These are phyloP conservation scores for Dichomitus squalens DNA, from an alignment of 1,284 basidiomycete genomes.

Conservation along the genomic window DNA sequence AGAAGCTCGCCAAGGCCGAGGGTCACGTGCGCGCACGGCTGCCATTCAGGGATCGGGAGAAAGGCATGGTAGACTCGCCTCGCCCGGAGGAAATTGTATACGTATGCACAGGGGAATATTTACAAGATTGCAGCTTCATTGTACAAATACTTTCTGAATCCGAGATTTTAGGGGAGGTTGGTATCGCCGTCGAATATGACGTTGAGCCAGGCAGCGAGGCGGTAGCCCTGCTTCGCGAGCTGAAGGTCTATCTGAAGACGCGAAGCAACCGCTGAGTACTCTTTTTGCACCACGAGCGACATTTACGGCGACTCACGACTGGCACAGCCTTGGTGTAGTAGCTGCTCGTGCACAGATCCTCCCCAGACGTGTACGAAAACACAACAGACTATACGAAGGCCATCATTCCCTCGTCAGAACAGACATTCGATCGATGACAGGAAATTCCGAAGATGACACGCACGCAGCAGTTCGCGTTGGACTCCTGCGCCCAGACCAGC, in stretches of 20 bases:
- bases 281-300: conserved; percentile 16
- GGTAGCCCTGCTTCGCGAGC: conserved; percentile 57
- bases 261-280: background rate
- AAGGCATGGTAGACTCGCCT: too few species aligned
- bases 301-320: conserved; percentile 29
- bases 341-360: conserved; percentile 50
- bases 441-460: conserved; percentile 20
- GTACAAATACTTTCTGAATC: too few species aligned
- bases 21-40: too few species aligned
- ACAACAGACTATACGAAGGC: conserved; percentile 43
- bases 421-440: background rate
- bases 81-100: too few species aligned
- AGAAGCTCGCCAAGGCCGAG: too few species aligned
- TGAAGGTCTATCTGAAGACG: conserved; percentile 49
- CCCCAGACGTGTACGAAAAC: conserved; percentile 44
- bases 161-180: conserved; percentile 17
- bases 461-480: conserved; percentile 55
- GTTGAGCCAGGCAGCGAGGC: conserved; percentile 58
- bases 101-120: too few species aligned
- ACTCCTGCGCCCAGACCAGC: conserved; percentile 52
- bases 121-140: too few species aligned
- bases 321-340: conserved; percentile 51
- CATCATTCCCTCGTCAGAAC: background rate
- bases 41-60: too few species aligned
- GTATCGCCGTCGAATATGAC: conserved; percentile 43